phyloP scores from a whole-genome alignment of 1,284 basidiomycete genomes.

The Vanrija sp. region DNA sequence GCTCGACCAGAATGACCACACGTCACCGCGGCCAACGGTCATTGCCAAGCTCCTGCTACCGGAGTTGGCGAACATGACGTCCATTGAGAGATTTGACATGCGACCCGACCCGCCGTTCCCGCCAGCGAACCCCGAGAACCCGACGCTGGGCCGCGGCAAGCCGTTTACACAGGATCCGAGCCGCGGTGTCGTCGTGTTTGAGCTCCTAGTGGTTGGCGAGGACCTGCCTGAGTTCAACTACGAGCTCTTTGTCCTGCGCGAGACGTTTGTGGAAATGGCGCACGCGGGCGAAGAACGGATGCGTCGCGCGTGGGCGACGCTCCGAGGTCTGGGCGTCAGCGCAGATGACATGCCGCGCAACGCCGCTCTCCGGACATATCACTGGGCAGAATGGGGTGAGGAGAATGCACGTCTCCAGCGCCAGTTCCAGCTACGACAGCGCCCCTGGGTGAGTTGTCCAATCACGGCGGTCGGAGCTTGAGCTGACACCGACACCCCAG shows the following conservation, averaged over 20 bases:
- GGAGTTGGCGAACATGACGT: constrained; percentile 18
- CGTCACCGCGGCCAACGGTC: constrained; percentile 30
- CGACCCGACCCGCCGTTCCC: constrained; percentile 47
- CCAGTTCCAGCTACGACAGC: constrained; percentile 22
- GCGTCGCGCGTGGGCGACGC: constrained; percentile 37
- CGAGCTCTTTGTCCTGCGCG: constrained; percentile 53
- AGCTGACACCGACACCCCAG: constrained; percentile 12
- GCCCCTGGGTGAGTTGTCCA: constrained; percentile 34
- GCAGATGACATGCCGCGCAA: constrained; percentile 8
- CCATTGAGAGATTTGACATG: constrained; percentile 31
- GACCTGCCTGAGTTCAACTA: constrained; percentile 32
- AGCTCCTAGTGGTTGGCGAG: constrained; percentile 22
- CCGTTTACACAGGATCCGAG: constrained; percentile 44
- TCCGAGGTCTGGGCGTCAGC: constrained; percentile 24
- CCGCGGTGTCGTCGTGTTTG: constrained; percentile 42
- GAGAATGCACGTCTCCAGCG: constrained; percentile 31
- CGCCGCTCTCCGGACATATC: constrained; percentile 3
- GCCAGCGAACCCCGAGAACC: constrained; percentile 7
- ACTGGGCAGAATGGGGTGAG: constrained; percentile 43
- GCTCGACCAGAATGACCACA: constrained; percentile 29
- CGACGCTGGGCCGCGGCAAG: constrained; percentile 26
- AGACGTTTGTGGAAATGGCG: constrained; percentile 50
- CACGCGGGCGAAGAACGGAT: constrained; percentile 38
- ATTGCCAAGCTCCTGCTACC: constrained; percentile 36
- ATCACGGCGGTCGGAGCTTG: too few species aligned